A percentile compares a stretch with the other conserved stretches of the same genome.
These are phyloP conservation scores for Trametes pubescens DNA, from an alignment of 1,284 basidiomycete species.

Conservation along the genomic window DNA sequence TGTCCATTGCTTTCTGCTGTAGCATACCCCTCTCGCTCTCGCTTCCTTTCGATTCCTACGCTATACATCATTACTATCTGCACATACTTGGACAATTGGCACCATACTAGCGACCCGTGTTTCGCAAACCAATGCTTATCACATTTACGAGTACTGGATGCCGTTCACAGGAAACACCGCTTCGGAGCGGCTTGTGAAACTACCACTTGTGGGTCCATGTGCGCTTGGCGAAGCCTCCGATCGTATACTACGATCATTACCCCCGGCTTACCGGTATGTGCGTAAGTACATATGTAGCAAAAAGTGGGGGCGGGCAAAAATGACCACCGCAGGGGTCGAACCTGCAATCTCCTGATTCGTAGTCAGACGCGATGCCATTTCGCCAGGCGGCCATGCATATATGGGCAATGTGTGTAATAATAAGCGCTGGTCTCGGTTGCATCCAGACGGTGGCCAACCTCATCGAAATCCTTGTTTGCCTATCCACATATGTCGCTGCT, in stretches of 20 bases:
- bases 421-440: too few species aligned
- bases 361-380: conserved; percentile 87
- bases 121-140: too few species aligned
- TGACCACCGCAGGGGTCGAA: conserved; percentile 52
- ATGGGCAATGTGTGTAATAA: too few species aligned
- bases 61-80: background rate
- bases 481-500: too few species aligned
- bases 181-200: background rate
- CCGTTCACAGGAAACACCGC: background rate
- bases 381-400: conserved; percentile 56
- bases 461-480: too few species aligned
- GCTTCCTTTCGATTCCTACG: background rate
- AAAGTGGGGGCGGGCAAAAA: background rate
- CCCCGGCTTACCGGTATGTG: too few species aligned
- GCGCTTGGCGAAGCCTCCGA: background rate
- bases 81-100: too few species aligned
- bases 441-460: too few species aligned
- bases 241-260: too few species aligned
- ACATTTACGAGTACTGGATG: too few species aligned
- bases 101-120: too few species aligned
- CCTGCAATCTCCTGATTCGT: conserved; percentile 66
- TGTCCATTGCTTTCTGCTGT: background rate
- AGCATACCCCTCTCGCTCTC: background rate
- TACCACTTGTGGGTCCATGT: background rate
- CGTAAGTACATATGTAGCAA: too few species aligned